Percentiles rank a stretch among this genome's conserved stretches.
Evolutionary conservation across 768 basidiomycete genomes (phyloP).

Genomic region (Holtermannia corniformis): DNA sequence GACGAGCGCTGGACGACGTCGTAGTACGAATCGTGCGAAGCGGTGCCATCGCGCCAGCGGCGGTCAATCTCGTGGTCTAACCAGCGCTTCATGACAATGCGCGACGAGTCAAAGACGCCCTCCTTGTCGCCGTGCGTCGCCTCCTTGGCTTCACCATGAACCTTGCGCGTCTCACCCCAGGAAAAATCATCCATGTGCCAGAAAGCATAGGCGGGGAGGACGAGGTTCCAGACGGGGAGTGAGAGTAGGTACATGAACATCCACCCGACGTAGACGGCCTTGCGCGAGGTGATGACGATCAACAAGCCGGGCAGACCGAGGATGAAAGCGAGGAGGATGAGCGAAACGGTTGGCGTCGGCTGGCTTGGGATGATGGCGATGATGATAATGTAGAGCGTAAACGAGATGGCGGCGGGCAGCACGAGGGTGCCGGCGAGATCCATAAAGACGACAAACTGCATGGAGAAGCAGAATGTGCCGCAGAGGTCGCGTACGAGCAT

Average conservation of each 20-base stretch:
- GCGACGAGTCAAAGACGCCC: conserved; percentile 89
- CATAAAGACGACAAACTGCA: conserved; percentile 99
- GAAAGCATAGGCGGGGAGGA: conserved; percentile 91
- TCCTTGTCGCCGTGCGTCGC: conserved; percentile 79
- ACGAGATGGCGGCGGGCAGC: conserved; percentile 91
- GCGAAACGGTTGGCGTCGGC: conserved; percentile 59
- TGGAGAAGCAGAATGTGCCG: conserved; percentile 99
- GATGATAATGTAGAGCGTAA: conserved; percentile 90
- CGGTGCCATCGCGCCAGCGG: conserved; percentile 78
- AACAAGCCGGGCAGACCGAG: conserved; percentile 91
- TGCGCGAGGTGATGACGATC: conserved; percentile 91
- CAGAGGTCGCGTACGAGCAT: conserved; percentile 94
- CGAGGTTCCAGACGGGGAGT: conserved; percentile 92
- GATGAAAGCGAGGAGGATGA: conserved; percentile 84
- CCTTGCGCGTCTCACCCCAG: conserved; percentile 74
- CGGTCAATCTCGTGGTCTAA: conserved; percentile 94
- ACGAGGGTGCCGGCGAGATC: conserved; percentile 94
- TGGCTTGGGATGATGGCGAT: conserved; percentile 67
- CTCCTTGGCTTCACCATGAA: conserved; percentile 59
- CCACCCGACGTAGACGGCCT: conserved; percentile 92
- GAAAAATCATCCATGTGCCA: conserved; percentile 94
- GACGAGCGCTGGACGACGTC: conserved; percentile 45
- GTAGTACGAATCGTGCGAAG: conserved; percentile 68
- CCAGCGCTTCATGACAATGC: conserved; percentile 99
- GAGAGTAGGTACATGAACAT: conserved; percentile 89